Evolutionary conservation across 306 rosid genomes (phyloP), one percentile per base, ranked within the genome.

Genomic region (Rosa lucieae): DNA sequence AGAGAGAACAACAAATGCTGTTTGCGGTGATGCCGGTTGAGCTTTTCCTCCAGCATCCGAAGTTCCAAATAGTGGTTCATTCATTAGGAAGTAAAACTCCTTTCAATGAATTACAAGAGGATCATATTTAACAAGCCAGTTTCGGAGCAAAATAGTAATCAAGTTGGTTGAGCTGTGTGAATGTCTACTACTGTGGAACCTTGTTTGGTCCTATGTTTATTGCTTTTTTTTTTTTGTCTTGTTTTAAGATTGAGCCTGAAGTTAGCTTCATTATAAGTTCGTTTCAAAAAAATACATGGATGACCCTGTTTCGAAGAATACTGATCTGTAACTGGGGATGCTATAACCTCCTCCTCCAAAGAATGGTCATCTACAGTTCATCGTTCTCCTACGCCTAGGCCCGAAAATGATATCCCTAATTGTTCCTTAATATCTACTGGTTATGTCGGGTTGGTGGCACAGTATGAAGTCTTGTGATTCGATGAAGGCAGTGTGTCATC

Each of bases 51-150:
- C 63, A 91, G 97, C 67, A 77, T 42, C 78, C 37, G 59, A 1
- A 49, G 55, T 51, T 51, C n/a, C 15, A 80, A 52, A 85, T 97
- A 10, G 97, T 90, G 91, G 81, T 90, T 92, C 93, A 87, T 92
- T 26, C 97, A 87, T 23, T 77, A 78, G 72, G 97, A 94, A 70
- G 90, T 35, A 79, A 92, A 92, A 85, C 61, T 91, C 95, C 98
- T 93, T 85, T 32, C 46, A 78, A 55, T 35, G 17, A 65, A 58
- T 72, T 43, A 79, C 56, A 69, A 77, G 65, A 43, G 80, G 48
- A 39, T 44, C 62, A 12, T 12, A 48, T 15, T 48, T 32, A 1
- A 32, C 37, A 32, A 32, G 37, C 37, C 37, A 32, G 37, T 32
- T 32, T 32, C 2, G 6, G 53, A 13, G 53, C 5, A 48, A 48